These are phyloP conservation scores for Mycocentrospora acerina DNA, from an alignment of 2,329 filamentous ascomycete genomes.

Conservation along the genomic window DNA sequence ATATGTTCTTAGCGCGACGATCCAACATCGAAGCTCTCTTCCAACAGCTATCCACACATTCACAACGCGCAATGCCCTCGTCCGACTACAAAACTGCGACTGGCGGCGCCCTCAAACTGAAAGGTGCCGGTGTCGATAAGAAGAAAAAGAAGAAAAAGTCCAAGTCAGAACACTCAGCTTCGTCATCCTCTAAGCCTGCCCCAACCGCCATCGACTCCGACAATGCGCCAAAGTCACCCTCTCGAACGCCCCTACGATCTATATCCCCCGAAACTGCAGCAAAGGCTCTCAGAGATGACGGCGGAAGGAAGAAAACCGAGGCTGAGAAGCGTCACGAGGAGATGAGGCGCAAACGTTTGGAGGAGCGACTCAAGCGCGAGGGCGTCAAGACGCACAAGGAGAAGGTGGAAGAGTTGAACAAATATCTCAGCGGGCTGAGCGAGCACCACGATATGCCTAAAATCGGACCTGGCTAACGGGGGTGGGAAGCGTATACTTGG, in stretches of 20 bases:
- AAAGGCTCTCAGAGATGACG: constrained; percentile 26
- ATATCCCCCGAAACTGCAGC: constrained; percentile 38
- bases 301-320: constrained; percentile 68
- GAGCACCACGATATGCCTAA: constrained; percentile 93
- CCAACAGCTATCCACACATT: not conserved
- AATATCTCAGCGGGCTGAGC: constrained; percentile 85
- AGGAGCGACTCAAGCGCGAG: constrained; percentile 78
- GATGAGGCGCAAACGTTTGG: constrained; percentile 74
- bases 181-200: constrained; percentile 16
- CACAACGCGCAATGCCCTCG: constrained; percentile 59
- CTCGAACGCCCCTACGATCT: constrained; percentile 28
- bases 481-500: no score
- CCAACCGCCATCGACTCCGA: constrained; percentile 14
- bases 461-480: constrained; percentile 58
- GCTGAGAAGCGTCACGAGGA: constrained; percentile 82
- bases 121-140: constrained; percentile 69
- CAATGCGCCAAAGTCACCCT: constrained; percentile 19
- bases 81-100: constrained; percentile 72
- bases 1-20: constrained; percentile 2
- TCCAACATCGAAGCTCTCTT: not conserved
- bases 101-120: constrained; percentile 80
- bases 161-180: constrained; percentile 27
- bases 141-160: constrained; percentile 58
- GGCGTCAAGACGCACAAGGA: constrained; percentile 96
- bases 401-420: constrained; percentile 91